phyloP scores from a whole-genome alignment of 805 yeast species.

The Starmerella apicola region DNA sequence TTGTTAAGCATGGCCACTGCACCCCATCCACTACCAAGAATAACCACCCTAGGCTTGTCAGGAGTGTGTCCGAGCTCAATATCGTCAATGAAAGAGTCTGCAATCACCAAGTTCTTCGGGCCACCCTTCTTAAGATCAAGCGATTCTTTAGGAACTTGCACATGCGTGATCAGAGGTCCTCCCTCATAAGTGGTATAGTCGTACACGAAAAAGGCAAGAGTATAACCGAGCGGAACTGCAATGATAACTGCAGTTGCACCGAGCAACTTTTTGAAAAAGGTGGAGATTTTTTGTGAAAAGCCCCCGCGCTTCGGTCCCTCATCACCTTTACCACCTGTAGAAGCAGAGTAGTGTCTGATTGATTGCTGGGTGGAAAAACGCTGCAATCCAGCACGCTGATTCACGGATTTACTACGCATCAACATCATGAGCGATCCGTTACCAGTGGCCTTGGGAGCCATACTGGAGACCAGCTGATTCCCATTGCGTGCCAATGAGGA shows the following conservation, averaged over 20 bases:
- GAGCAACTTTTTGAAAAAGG: conserved; percentile 1
- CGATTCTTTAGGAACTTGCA: conserved; percentile 42
- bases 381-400: too few relatives aligned
- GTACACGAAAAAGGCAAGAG: conserved; percentile 46
- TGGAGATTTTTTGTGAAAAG: too few relatives aligned
- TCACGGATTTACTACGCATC: too few relatives aligned
- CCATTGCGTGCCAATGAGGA: too few relatives aligned
- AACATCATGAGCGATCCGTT: too few relatives aligned
- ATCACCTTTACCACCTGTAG: too few relatives aligned
- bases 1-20: conserved; percentile 46
- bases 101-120: conserved; percentile 56
- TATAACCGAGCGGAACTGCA: conserved; percentile 21
- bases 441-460: too few relatives aligned
- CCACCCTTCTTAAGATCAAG: conserved; percentile 50
- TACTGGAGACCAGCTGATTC: too few relatives aligned
- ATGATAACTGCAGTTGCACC: conserved; percentile 10
- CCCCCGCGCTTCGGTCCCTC: too few relatives aligned
- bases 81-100: conserved; percentile 44
- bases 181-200: conserved; percentile 50
- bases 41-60: conserved; percentile 43
- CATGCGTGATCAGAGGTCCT: conserved; percentile 28
- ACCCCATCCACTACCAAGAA: conserved; percentile 65
- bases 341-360: too few relatives aligned
- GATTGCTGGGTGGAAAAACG: too few relatives aligned
- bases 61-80: conserved; percentile 38